A percentile compares a stretch with the other conserved stretches of the same genome.
These are phyloP conservation scores for Chaetomiaceae sp. DNA, from an alignment of 2,329 filamentous ascomycete genomes.

Conservation along the genomic window DNA sequence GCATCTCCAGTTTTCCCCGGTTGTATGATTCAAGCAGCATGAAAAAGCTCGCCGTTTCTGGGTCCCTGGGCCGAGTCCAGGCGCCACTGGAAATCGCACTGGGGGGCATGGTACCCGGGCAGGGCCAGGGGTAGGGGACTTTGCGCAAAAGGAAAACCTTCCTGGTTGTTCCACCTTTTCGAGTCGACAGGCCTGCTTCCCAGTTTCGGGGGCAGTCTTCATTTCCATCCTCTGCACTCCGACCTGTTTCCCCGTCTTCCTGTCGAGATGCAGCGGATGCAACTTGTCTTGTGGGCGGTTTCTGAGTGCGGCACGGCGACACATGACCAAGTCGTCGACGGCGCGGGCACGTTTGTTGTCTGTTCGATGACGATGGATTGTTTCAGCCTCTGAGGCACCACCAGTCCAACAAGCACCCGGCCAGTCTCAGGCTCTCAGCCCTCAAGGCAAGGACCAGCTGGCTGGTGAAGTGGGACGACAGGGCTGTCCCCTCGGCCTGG, in stretches of 20 bases:
- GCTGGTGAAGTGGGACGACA: background rate
- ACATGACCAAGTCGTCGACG: slow-evolving; percentile 12
- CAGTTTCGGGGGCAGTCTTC: background rate
- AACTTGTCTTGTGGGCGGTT: background rate
- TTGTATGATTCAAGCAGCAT: background rate
- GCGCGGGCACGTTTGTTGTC: slow-evolving; percentile 1
- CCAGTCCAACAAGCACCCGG: slow-evolving; percentile 7
- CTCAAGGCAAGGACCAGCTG: too few species aligned
- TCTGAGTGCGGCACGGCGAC: slow-evolving; percentile 8
- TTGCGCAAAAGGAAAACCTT: background rate
- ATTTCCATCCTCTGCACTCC: background rate
- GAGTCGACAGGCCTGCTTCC: too few species aligned
- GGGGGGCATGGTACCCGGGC: background rate
- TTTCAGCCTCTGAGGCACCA: slow-evolving; percentile 8
- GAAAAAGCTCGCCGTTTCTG: background rate
- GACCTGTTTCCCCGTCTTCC: background rate
- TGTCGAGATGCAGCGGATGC: too few species aligned
- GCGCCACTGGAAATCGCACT: background rate
- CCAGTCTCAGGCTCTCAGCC: slow-evolving; percentile 1
- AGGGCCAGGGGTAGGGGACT: background rate
- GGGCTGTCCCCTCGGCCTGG: too few species aligned
- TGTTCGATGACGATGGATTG: background rate
- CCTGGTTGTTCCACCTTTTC: background rate
- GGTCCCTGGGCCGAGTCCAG: background rate
- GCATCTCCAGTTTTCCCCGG: background rate